Evolutionary conservation across 805 yeast genomes (phyloP), one percentile per base, ranked within the genome.

Genomic region (Wilhelminamyces savonicus): DNA sequence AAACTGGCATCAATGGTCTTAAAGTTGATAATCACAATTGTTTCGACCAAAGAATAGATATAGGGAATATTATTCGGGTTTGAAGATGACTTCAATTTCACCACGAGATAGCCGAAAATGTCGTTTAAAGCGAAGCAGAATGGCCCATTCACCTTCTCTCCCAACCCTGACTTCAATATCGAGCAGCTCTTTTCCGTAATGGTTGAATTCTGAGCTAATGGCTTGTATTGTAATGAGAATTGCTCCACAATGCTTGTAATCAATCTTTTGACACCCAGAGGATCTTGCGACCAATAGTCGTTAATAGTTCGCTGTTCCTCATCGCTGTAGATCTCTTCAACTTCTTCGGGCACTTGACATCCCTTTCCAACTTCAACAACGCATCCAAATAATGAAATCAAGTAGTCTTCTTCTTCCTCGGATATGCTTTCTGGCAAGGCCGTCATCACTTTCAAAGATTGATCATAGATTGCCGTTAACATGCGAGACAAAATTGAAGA

Each of bases 341-440:
- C 56, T 15, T 61, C 68, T 16, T 78, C 85, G 0, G 84, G 78
- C 2, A 71, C 52, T 28, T 74, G 73, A 45, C 81, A 52, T 0
- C 87, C 85, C 32, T 77, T 79, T 0, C 86, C 92, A 3, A 85
- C 59, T 30, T 80, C 83, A n/a, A 68, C 66, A 0, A 86, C 51
- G 45, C 86, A 82, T 10, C 71, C 56, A 16, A 84, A 52, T 26
- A 83, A 53, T 15, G 87, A 78, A 3, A 66, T 46, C 1, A 71
- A 44, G 38, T 77, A 78, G 3, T 71, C 76, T 20, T 59, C 62
- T 16, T 50, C 39, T 12, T 36, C 36, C 13, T 47, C 52, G 18
- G n/a, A 29, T 17, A 16, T 31, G 30, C 8, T 26, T 12, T 9
- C 14, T 37, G 2, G 24, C 31, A 17, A 7, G 4, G 19, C 14